Evolutionary conservation across 2,329 filamentous ascomycete species (phyloP), one percentile per base, ranked within the genome.

Genomic region (Colletotrichum trifolii): DNA sequence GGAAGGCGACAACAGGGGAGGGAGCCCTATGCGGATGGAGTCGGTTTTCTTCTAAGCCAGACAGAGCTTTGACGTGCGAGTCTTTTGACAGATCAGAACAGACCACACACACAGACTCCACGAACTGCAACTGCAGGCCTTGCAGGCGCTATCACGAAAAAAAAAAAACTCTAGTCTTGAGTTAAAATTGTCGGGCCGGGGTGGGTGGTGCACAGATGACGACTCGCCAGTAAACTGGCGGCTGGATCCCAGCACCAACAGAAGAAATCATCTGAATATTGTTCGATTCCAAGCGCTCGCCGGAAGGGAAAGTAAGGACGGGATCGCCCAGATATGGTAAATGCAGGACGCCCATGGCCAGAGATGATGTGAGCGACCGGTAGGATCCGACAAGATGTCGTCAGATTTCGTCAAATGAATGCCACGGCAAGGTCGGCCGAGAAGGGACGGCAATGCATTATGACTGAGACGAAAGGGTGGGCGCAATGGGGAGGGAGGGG

Each of bases 61-160:
- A 56, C 46, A 47, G 15, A 56, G 58, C 61, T 61, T 52, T 46
- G 57, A 43, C 46, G 25, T 25, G 25, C 25, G 4, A 25, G 25
- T 36, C 33, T 33, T 45, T 45, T 59, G 46, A 49, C 56, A 59
- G 54, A 58, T 58, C 47, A 55, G 46, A 46, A 25, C 57, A 52
- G 52, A 17, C 52, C 52, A 53, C 46, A 52, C 52, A 43, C 46
- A 56, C 46, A 43, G 35, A 42, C 15, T 39, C 50, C 25, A 47
- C 57, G 35, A 62, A 45, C 57, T 65, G 62, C 62, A 50, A n/a
- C 57, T 65, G 62, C 62, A 55, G 25, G 39, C 39, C 34, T 54
- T 50, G 17, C 50, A 46, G 49, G 17, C 2, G 42, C 34, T 40
- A 17, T 43, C 38, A 45, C 34, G 40, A 36, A 35, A 17, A 12